Base-by-base conservation (phyloP, 352 stramenopile species). In the Phytophthora colocasiae region DNA sequence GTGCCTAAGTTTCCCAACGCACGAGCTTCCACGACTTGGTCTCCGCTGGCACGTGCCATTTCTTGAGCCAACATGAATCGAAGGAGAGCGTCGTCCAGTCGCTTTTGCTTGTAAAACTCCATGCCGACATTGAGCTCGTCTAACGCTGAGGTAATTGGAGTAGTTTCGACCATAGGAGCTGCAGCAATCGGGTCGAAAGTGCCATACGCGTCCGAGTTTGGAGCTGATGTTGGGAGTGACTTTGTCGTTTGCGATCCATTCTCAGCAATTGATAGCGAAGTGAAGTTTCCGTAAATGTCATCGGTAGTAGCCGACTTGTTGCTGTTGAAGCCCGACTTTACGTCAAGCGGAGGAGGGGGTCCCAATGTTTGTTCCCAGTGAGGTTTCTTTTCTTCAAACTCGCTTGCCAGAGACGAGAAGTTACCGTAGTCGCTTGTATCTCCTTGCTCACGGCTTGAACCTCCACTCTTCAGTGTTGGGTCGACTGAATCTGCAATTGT, bases 1-100 rank as follows among this genome's bases (percentile, higher is more conserved):
- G 85, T 93, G 31, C 87, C 85, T 14, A 93, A 48, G 59, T 95
- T 95, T 7, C 85, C 87, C 9, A 95, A 77, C 3, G 87, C 85
- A 14, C 85, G 81, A 10, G 83, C 87, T 57, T 93, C 87, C 14
- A 93, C 82, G 36, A 91, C 81, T 22, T 77, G 61, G 46, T 91
- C 81, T 19, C 80, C 57, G 0, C 63, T 75, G 12, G 56, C 46
- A 14, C 81, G 72, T 0, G 87, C 84, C 24, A 80, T 73, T 58
- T 90, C 80, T 24, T 86, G 78, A 0, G 87, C 87, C 11, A 83
- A 65, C 43, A 90, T 84, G 41, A 93, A 95, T 6, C 78, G 81
- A 1, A 78, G 47, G 19, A 93, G 52, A 3, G 85, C 87, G 11
- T 89, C 78, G 49, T 92, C 77, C 27, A 92, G 46, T 11, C 68